phyloP scores from a whole-genome alignment of 768 basidiomycete genomes.

The Rhizopogon salebrosus region DNA sequence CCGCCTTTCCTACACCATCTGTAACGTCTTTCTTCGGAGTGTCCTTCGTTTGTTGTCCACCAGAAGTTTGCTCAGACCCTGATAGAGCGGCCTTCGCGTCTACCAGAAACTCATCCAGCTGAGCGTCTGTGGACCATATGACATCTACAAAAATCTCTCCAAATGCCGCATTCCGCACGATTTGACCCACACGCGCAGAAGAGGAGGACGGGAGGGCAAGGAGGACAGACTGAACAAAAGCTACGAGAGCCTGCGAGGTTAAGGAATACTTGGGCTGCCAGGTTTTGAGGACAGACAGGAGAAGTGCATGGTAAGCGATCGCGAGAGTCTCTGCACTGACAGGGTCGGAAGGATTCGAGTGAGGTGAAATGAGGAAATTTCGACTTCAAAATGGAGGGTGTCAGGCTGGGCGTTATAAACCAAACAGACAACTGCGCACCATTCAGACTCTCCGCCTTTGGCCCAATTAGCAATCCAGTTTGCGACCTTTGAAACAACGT shows the following conservation, averaged over 20 bases:
- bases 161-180: slow-evolving; percentile 41
- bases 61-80: slow-evolving; percentile 19
- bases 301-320: slow-evolving; percentile 64
- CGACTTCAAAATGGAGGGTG: slow-evolving; percentile 39
- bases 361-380: slow-evolving; percentile 52
- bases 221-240: slow-evolving; percentile 61
- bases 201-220: slow-evolving; percentile 67
- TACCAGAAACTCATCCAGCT: slow-evolving; percentile 63
- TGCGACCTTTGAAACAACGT: slow-evolving; percentile 51
- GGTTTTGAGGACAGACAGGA: slow-evolving; percentile 52
- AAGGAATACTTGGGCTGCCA: slow-evolving; percentile 48
- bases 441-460: slow-evolving; percentile 56
- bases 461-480: slow-evolving; percentile 49
- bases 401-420: slow-evolving; percentile 13
- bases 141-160: slow-evolving; percentile 74
- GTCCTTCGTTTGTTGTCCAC: slow-evolving; percentile 27
- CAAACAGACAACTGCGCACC: slow-evolving; percentile 35
- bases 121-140: slow-evolving; percentile 76
- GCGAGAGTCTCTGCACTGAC: slow-evolving; percentile 51
- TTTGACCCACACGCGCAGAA: slow-evolving; percentile 31
- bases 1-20: slow-evolving; percentile 24
- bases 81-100: slow-evolving; percentile 46
- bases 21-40: slow-evolving; percentile 5
- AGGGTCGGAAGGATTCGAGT: slow-evolving; percentile 53
- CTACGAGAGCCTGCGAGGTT: slow-evolving; percentile 45